Percentiles rank a stretch among this genome's conserved stretches.
Conservation (phyloP, 805 yeast genomes). For the Yamadazyma olivae region DNA sequence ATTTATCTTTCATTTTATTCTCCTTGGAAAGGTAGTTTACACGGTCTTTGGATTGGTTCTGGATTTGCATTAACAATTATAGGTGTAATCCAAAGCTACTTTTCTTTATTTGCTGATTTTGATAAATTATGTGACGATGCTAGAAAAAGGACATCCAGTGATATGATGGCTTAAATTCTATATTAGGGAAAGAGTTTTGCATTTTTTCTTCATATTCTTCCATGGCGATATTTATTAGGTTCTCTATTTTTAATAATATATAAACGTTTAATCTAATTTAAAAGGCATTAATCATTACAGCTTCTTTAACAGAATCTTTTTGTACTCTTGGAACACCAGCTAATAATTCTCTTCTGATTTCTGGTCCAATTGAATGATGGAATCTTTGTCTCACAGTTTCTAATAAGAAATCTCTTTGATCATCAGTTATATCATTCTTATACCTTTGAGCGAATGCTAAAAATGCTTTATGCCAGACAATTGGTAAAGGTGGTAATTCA, state of each 20-base stretch:
- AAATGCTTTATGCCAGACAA: conserved; percentile 97
- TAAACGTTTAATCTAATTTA: conserved; percentile 6
- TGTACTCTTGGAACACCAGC: conserved; percentile 74
- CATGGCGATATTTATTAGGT: too few relatives aligned
- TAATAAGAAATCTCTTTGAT: conserved; percentile 89
- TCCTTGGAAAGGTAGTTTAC: conserved; percentile 43
- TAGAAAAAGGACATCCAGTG: conserved; percentile 33
- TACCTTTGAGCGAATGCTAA: conserved; percentile 93
- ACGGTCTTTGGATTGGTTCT: conserved; percentile 66
- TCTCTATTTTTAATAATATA: background rate
- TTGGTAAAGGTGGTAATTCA: conserved; percentile 66
- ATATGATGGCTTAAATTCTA: too few relatives aligned
- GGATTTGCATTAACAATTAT: conserved; percentile 51
- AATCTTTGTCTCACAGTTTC: conserved; percentile 89
- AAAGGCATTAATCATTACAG: conserved; percentile 39
- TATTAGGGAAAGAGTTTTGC: too few relatives aligned
- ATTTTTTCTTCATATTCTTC: too few relatives aligned
- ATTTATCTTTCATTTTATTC: conserved; percentile 51
- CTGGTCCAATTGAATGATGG: conserved; percentile 88
- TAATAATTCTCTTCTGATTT: conserved; percentile 85
- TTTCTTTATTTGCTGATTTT: conserved; percentile 33
- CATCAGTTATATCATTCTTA: conserved; percentile 97
- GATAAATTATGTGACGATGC: conserved; percentile 37
- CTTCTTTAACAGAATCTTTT: conserved; percentile 25
- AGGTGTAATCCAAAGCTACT: conserved; percentile 43